These are phyloP conservation scores for Coemansia interrupta DNA, from an alignment of 192 early-diverging fungal species.

Conservation along the genomic window DNA sequence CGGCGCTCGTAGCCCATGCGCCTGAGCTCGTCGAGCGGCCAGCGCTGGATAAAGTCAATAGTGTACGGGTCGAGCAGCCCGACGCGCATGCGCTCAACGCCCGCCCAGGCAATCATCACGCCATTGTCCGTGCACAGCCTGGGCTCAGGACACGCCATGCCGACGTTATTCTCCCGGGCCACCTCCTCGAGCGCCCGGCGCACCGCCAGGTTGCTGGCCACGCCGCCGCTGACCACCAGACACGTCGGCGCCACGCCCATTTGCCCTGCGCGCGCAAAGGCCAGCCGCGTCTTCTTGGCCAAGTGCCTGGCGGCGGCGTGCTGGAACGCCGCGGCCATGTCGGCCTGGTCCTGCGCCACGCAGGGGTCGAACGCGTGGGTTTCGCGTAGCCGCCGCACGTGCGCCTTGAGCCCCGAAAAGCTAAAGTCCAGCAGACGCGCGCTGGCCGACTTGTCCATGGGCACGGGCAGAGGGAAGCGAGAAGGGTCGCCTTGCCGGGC, in stretches of 20 bases:
- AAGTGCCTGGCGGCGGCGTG: constrained; percentile 58
- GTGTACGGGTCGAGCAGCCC: constrained; percentile 68
- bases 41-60: constrained; percentile 70
- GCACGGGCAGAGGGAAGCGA: constrained; percentile 54
- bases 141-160: constrained; percentile 72
- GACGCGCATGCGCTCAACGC: constrained; percentile 63
- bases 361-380: constrained; percentile 21
- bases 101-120: constrained; percentile 83
- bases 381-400: constrained; percentile 54
- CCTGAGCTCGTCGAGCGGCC: constrained; percentile 64
- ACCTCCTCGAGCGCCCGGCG: constrained; percentile 45
- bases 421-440: constrained; percentile 60
- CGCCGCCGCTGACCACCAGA: constrained; percentile 73
- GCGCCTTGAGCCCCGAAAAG: constrained; percentile 73
- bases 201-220: constrained; percentile 67
- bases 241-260: constrained; percentile 38
- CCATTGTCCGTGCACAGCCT: constrained; percentile 78
- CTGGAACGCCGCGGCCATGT: constrained; percentile 75
- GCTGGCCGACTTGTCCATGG: constrained; percentile 59
- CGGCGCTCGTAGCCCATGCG: constrained; percentile 26
- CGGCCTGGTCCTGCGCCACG: constrained; percentile 43
- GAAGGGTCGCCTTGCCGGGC: constrained; percentile 56
- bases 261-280: constrained; percentile 43
- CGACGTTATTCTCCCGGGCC: constrained; percentile 45
- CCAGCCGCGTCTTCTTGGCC: constrained; percentile 61